A percentile compares a stretch with the other conserved stretches of the same genome.
Evolutionary conservation across 2,329 filamentous ascomycete species (phyloP).

Genomic region (Penicillium janthinellum): DNA sequence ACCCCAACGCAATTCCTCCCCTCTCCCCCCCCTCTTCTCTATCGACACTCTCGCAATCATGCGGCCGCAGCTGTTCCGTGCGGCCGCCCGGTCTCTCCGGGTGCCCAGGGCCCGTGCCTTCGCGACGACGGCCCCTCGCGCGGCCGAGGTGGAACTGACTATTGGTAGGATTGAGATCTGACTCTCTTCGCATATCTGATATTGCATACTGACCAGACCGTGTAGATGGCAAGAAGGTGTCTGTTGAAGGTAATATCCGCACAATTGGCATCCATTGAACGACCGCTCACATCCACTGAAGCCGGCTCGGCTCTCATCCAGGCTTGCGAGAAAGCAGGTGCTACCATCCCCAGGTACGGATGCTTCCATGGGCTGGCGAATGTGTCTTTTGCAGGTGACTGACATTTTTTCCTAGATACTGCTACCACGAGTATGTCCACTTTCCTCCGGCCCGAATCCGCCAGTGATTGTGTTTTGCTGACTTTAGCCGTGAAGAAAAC

Average conservation of each 20-base stretch:
- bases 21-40: constrained; percentile 18
- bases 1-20: constrained; percentile 18
- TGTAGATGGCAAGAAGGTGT: constrained; percentile 94
- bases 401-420: constrained; percentile 68
- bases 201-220: constrained; percentile 35
- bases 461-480: constrained; percentile 25
- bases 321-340: constrained; percentile 97
- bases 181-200: constrained; percentile 55
- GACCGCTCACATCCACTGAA: constrained; percentile 47
- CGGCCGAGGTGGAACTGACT: constrained; percentile 94
- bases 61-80: constrained; percentile 66
- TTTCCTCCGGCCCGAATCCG: constrained; percentile 16
- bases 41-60: constrained; percentile 49
- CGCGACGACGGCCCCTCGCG: constrained; percentile 74
- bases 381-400: constrained; percentile 29
- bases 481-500: constrained; percentile 63
- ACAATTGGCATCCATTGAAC: constrained; percentile 8
- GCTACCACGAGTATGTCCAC: constrained; percentile 82
- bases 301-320: constrained; percentile 97
- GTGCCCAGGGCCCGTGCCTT: constrained; percentile 69
- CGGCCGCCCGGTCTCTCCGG: constrained; percentile 59
- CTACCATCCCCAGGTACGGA: constrained; percentile 77
- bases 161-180: constrained; percentile 66
- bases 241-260: constrained; percentile 77
- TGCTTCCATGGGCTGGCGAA: background rate